Percentiles rank a stretch among this genome's conserved stretches.
Evolutionary conservation across 2,329 filamentous ascomycete genomes (phyloP).

Genomic region (Ceratocystis lukuohia): DNA sequence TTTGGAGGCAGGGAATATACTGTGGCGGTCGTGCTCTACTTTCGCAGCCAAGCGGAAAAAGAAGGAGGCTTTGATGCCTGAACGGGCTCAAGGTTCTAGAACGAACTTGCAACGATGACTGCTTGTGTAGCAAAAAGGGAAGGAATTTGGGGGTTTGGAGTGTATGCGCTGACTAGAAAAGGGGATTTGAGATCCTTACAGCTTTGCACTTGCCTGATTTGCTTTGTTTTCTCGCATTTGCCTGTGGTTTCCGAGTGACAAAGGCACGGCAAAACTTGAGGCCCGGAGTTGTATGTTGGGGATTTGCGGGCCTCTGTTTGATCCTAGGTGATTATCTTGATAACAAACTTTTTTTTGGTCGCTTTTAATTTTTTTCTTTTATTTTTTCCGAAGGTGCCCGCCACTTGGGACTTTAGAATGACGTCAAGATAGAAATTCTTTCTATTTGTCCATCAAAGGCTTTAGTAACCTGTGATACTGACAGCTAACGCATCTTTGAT

Average conservation of each 20-base stretch:
- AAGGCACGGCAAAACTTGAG: background rate
- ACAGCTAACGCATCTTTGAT: too few relatives aligned
- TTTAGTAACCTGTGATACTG: too few relatives aligned
- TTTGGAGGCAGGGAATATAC: background rate
- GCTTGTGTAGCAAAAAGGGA: background rate
- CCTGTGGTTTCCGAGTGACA: background rate
- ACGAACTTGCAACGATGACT: background rate
- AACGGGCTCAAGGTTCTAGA: background rate
- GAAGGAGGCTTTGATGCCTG: background rate
- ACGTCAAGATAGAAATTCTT: background rate
- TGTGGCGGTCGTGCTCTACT: too few relatives aligned
- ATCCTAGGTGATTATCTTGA: conserved; percentile 4
- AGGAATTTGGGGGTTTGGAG: background rate
- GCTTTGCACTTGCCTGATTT: background rate
- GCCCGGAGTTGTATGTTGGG: conserved; percentile 7
- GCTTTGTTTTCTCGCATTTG: background rate
- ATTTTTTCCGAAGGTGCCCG: background rate
- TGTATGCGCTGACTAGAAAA: background rate
- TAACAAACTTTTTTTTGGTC: background rate
- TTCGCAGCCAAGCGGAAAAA: background rate
- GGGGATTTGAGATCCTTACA: background rate
- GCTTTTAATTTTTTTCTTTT: conserved; percentile 6
- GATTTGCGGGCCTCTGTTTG: conserved; percentile 3
- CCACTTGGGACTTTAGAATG: background rate
- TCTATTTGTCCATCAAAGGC: too few relatives aligned